Base-by-base conservation (phyloP, 306 rosid genomes). In the Cucumis melo region DNA sequence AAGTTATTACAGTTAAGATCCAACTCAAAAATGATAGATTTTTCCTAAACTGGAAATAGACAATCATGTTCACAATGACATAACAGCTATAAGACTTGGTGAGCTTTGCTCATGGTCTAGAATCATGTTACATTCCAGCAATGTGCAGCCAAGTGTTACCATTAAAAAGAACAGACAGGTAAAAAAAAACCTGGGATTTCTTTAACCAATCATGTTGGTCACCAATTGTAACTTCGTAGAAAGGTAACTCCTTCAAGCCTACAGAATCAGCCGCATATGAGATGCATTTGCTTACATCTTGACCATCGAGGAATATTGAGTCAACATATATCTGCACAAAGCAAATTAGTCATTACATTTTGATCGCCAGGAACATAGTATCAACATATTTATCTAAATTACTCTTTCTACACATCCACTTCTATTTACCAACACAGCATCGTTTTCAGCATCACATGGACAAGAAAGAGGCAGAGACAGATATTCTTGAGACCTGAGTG, bases 181-280 rank as follows among this genome's bases (percentile, higher is more conserved):
- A 77, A 73, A 62, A 80, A 80, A 59, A 70, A 81, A 90, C 98
- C 96, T 88, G 94, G 58, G 84, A 78, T 85, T 81, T 88, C 86
- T 73, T 85, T 77, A 93, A 70, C 98, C 98, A 93, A 78, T 89
- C 91, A 23, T 82, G 71, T 62, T 89, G 93, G 67, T 88, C 89
- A 41, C 84, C 87, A 78, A 85, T 79, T 78, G 80, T 83, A 75
- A 93, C 86, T 78, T 88, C 89, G 80, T 82, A 93, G 27, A 66
- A 75, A 51, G 96, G 96, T 78, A 81, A 77, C 83, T 91, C 90
- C 80, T 86, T 93, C 85, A 93, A 78, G 71, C 98, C 96, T 81
- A 93, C 79, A 61, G 98, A 93, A 85, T 82, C 90, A 44, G 90
- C 87, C 41, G 97, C 96, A 51, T 59, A 88, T 39, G 87, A 85